Evolutionary conservation across 2,329 filamentous ascomycete species (phyloP), one percentile per base, ranked within the genome.

Genomic region (Lachnellula subtilissima): DNA sequence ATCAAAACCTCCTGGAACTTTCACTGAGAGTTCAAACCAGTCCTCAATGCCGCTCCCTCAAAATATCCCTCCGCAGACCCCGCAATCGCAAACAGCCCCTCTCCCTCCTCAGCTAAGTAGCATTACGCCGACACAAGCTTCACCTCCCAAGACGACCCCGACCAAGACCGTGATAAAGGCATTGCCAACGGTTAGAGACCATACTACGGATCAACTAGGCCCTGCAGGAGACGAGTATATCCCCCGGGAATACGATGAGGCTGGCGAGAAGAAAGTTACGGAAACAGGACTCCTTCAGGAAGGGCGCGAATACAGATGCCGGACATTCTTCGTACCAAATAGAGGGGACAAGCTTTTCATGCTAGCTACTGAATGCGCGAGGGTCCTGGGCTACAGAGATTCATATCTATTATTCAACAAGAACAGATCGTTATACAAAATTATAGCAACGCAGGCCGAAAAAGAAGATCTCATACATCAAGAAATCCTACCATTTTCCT

Each of bases 391-490:
- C 48, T 99, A 99, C 71, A 84, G 94, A 59, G 94, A 99, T 72
- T 97, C 92, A n/a, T 99, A 99, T 71, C 79, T 99, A 37, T 78
- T 99, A 15, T 99, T 99, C 78, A 97, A 97, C 81, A 97, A 97
- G 76, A 97, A 99, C 72, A 82, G 93, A 63, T 97, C 94, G 2
- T 78, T 99, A 8, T 96, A 84, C 79, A 99, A 99, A 75, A 99
- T 99, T 69, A 99, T 99, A 67, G 93, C 93, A 55, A 95, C 88
- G 60, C 93, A 97, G 71, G 79, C 87, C 28, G 94, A 99, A 71
- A 99, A 99, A 78, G 94, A 99, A 71, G 91, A 97, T 68, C 79
- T 99, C 15, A 96, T 99, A 49, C 81, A 86, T 61, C 92, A 97
- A 75, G 94, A 97, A 68, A 95, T 97, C 56, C 77, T 99, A 19